Conservation (phyloP, 192 early-diverging fungal genomes). For the Coemansia sp. region DNA sequence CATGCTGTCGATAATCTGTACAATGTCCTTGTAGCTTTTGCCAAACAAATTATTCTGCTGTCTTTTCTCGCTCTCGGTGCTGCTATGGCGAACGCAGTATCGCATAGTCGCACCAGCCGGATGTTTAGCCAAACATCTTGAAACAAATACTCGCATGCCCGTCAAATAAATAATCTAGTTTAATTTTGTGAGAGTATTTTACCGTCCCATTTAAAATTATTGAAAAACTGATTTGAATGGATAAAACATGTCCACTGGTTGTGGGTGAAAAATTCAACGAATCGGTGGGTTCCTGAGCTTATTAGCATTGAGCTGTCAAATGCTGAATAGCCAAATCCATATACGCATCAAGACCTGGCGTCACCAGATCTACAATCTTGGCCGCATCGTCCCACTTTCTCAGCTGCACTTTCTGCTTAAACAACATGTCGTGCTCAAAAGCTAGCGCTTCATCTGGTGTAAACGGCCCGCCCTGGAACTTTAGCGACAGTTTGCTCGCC, state of each 20-base stretch:
- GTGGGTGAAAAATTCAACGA: background rate
- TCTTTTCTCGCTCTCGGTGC: background rate
- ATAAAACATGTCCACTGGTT: background rate
- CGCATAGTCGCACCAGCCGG: background rate
- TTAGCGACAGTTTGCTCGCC: slow-evolving; percentile 57
- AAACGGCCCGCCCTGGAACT: slow-evolving; percentile 56
- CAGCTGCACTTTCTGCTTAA: slow-evolving; percentile 56
- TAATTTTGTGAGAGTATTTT: background rate
- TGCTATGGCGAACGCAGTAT: background rate
- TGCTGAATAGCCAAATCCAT: slow-evolving; percentile 44
- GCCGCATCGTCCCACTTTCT: slow-evolving; percentile 59
- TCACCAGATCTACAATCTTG: slow-evolving; percentile 44
- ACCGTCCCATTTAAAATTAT: background rate
- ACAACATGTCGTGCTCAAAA: slow-evolving; percentile 58
- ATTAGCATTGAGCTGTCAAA: slow-evolving; percentile 7
- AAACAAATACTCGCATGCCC: background rate
- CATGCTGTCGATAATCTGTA: slow-evolving; percentile 7
- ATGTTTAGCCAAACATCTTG: background rate
- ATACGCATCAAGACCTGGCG: slow-evolving; percentile 53
- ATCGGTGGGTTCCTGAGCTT: background rate
- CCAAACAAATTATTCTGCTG: slow-evolving; percentile 34
- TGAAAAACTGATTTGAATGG: background rate
- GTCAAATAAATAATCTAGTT: background rate
- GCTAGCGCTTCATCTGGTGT: slow-evolving; percentile 36
- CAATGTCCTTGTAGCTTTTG: slow-evolving; percentile 23